Evolutionary conservation across 2,329 filamentous ascomycete genomes (phyloP).

Genomic region (Fusarium compactum): DNA sequence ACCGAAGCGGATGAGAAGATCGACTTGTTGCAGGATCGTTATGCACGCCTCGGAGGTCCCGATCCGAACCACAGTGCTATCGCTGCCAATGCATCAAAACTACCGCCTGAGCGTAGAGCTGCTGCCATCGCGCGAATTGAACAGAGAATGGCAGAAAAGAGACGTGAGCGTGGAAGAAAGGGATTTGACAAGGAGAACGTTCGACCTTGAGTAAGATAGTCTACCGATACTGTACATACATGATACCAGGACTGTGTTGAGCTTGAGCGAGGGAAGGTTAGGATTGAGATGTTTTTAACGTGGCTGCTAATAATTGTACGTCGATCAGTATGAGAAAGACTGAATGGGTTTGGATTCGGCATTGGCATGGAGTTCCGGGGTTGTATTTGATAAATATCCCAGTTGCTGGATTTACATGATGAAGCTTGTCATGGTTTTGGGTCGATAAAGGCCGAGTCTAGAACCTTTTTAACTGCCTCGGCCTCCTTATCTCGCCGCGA

Average conservation of each 20-base stretch:
- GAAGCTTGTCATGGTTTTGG: constrained; percentile 36
- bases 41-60: constrained; percentile 59
- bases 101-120: constrained; percentile 65
- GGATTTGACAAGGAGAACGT: constrained; percentile 66
- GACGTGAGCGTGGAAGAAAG: constrained; percentile 51
- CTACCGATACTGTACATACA: constrained; percentile 12
- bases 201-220: constrained; percentile 48
- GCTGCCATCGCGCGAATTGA: constrained; percentile 68
- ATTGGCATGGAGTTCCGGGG: constrained; percentile 45
- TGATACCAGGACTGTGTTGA: constrained; percentile 20
- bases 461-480: constrained; percentile 11
- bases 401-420: constrained; percentile 41
- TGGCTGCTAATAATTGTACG: constrained; percentile 27
- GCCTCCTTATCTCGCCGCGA: constrained; percentile 40
- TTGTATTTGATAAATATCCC: constrained; percentile 21
- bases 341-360: constrained; percentile 14
- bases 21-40: constrained; percentile 61
- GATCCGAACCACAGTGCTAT: constrained; percentile 51
- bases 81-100: constrained; percentile 56
- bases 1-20: constrained; percentile 52
- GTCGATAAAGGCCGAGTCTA: constrained; percentile 25
- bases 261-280: constrained; percentile 4
- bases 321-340: constrained; percentile 3
- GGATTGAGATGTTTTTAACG: constrained; percentile 33
- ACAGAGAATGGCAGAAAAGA: constrained; percentile 65